Base-by-base conservation (phyloP, 2,329 filamentous ascomycete genomes). In the Apiospora sp. region DNA sequence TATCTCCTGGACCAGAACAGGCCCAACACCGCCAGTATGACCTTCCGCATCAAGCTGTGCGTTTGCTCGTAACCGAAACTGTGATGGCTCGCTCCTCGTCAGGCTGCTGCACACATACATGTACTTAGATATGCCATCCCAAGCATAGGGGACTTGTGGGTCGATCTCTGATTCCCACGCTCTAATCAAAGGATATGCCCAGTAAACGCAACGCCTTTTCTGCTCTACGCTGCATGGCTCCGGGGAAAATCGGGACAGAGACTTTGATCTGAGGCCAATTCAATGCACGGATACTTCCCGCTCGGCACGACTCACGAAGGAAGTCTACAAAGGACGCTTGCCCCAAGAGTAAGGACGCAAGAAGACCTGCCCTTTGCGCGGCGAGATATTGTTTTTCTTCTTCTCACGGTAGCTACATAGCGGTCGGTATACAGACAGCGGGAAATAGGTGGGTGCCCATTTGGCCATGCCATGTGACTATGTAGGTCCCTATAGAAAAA, bases 211-310 rank as follows among this genome's bases (percentile, higher is more conserved):
- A 64, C 30, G 19, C 58, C 12, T 41, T 19, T 12, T n/a, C 34
- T 41, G 8, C 58, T 41, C 22, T 16, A n/a, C 34, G 3, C 58
- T 41, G 58, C 34, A 41, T 24, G 34, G 22, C 4, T 22, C 58
- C 34, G 58, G 58, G 12, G 22, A 41, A 34, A 64, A 34, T 41
- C 34, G 58, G 58, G 58, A 64, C 30, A 22, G 58, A 64, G 19
- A 58, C 51, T 58, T 30, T 41, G 37, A n/a, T 49, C 44, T 44
- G 22, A 22, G 22, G 16, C 44, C 44, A 41, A 41, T n/a, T 41
- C 30, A 7, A 64, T 64, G 58, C 58, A n/a, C 34, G 58, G 58
- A 64, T 64, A 61, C 27, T 61, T 61, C 27, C 54, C 54, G 30
- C 10, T 37, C 30, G 27, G 27, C 3, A 37, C 54, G 54, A 37